Evolutionary conservation across 2,329 filamentous ascomycete species (phyloP).

Genomic region (Beauveria pseudobassiana): DNA sequence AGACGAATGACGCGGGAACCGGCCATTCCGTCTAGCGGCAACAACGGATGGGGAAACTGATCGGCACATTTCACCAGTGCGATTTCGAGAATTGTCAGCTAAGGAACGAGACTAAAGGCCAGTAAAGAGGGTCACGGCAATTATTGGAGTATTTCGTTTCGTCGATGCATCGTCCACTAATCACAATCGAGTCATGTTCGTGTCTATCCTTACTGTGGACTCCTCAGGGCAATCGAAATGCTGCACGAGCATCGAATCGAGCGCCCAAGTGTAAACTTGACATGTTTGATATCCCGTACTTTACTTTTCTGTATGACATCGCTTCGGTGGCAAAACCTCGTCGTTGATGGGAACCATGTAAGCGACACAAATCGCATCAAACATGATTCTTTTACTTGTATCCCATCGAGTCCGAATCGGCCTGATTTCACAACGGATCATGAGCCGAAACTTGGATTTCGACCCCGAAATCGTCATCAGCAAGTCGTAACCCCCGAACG

Average conservation of each 20-base stretch:
- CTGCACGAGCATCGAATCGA: no score
- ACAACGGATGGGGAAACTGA: background rate
- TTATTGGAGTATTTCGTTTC: no score
- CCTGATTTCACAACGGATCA: background rate
- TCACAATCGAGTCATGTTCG: no score
- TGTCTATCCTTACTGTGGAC: no score
- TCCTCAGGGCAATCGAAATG: no score
- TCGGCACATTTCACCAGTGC: background rate
- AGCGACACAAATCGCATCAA: background rate
- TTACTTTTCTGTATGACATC: no score
- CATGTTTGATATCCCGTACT: no score
- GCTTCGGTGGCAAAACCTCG: background rate
- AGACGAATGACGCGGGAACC: conserved; percentile 2
- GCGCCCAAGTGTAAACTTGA: no score
- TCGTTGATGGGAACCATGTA: background rate
- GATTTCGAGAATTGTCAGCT: background rate
- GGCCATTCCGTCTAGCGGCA: background rate
- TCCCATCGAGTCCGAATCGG: background rate
- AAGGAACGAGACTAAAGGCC: no score
- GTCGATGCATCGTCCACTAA: no score
- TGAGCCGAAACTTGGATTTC: background rate
- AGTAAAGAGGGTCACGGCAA: no score
- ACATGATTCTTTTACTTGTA: background rate
- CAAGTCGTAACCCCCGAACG: background rate
- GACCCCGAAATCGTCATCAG: background rate